Evolutionary conservation across 768 basidiomycete genomes (phyloP), one percentile per base, ranked within the genome.

Genomic region (Boletellus ananas): DNA sequence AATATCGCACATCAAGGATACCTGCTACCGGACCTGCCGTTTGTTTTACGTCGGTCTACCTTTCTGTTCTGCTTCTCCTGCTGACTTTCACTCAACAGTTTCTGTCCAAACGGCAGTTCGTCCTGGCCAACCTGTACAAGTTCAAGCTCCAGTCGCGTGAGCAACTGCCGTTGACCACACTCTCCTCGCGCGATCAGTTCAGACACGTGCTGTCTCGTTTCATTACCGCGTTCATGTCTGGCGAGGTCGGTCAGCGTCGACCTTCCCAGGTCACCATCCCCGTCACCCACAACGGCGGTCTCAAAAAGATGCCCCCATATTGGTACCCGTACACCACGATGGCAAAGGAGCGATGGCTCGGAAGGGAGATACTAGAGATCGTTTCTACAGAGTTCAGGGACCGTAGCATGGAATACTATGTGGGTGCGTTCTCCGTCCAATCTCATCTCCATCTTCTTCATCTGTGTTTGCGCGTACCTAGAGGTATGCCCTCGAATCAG

Each of bases 371-470:
- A 34, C 70, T 97, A 20, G 94, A 97, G 68, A 85, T 96, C 34
- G 86, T 97, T 14, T 91, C 89, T 0, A 94, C 93, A 0, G 94
- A 97, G 67, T 97, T 95, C 63, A 76, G 94, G 46, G 94, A 96
- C 73, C 78, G 94, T 43, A 90, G 87, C 13, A 85, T 94, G 77
- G 94, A 97, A 60, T 97, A 94, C 67, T 96, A 97, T 76, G 93
- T 94, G 70, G 63, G 91, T 79, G 34, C 37, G 20, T 49, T 29
- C 5, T 33, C 41, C 45, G 11, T 42, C 37, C 18, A 43, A 11
- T 41, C 13, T 20, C 44, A 16, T 45, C 27, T 31, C 6, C 20
- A 14, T 21, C 37, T 52, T 49, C 36, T 13, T 42, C 39, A 50
- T 51, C 0, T 16, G 29, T 25, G 43, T 27, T 25, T n/a, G n/a